Evolutionary conservation across 1,284 basidiomycete species (phyloP).

Genomic region (Coniferiporia sulphurascens): DNA sequence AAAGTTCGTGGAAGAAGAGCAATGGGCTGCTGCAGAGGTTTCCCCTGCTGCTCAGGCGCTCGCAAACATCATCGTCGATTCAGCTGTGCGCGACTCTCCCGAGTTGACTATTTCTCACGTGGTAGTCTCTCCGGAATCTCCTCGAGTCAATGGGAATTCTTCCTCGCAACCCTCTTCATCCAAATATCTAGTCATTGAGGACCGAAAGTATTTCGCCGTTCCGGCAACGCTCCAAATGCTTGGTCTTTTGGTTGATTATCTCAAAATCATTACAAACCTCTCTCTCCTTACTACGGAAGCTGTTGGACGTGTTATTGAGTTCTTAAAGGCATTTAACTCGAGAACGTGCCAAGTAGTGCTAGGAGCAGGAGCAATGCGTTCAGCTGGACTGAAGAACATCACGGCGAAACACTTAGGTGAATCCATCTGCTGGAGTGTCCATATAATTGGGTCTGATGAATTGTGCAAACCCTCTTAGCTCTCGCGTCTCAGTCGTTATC

Average conservation of each 20-base stretch:
- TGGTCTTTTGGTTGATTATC: constrained; percentile 78
- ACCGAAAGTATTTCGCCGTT: constrained; percentile 80
- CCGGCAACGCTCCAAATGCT: constrained; percentile 81
- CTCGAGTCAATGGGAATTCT: constrained; percentile 18
- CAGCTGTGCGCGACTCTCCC: constrained; percentile 77
- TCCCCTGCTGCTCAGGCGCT: constrained; percentile 59
- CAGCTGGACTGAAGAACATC: constrained; percentile 96
- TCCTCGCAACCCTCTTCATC: constrained; percentile 23
- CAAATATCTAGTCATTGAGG: constrained; percentile 85
- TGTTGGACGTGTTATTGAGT: constrained; percentile 92
- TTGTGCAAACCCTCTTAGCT: constrained; percentile 42
- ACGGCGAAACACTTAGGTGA: constrained; percentile 94
- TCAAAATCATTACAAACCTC: constrained; percentile 85
- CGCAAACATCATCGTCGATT: constrained; percentile 73
- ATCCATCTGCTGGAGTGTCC: constrained; percentile 22
- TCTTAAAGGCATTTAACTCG: constrained; percentile 97
- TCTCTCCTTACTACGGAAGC: constrained; percentile 88
- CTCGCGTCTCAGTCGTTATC: constrained; percentile 94
- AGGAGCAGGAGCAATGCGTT: constrained; percentile 96
- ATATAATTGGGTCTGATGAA: neutral
- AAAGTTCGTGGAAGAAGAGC: constrained; percentile 88
- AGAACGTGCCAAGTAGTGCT: constrained; percentile 97
- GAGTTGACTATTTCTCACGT: constrained; percentile 48
- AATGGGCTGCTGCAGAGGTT: constrained; percentile 83
- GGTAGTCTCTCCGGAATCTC: constrained; percentile 22